Conservation (phyloP, 164 flowering plant species). For the Stephania japonica region DNA sequence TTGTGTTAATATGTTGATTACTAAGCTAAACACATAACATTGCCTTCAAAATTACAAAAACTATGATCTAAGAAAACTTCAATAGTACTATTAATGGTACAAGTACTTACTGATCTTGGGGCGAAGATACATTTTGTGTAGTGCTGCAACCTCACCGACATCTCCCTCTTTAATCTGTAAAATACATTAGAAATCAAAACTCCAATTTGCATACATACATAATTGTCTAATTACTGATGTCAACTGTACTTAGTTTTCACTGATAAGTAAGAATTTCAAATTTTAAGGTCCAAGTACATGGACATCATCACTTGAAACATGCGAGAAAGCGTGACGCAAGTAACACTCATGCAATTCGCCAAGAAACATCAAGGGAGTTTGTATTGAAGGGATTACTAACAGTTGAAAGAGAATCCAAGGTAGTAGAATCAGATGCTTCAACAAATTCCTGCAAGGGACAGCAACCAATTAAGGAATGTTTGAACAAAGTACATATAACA, state of each 20-base stretch:
- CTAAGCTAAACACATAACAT: no score
- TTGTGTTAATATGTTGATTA: no score
- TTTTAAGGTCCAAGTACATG: no score
- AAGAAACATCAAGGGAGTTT: no score
- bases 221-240: no score
- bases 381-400: not conserved
- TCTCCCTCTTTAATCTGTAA: conserved; percentile 18
- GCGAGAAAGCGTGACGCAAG: no score
- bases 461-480: not conserved
- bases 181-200: not conserved
- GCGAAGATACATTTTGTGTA: conserved; percentile 17
- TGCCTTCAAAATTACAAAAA: not conserved
- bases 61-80: not conserved
- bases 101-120: conserved; percentile 30
- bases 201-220: not conserved
- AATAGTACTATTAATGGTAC: not conserved
- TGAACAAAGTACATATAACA: not conserved
- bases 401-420: not conserved
- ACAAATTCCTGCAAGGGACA: not conserved
- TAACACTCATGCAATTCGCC: no score
- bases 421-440: not conserved
- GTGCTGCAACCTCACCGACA: conserved; percentile 17
- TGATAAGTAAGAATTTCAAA: no score
- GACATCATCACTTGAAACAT: no score
- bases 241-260: no score